Evolutionary conservation across 768 basidiomycete species (phyloP).

Genomic region (Fistulinella prunicolor): DNA sequence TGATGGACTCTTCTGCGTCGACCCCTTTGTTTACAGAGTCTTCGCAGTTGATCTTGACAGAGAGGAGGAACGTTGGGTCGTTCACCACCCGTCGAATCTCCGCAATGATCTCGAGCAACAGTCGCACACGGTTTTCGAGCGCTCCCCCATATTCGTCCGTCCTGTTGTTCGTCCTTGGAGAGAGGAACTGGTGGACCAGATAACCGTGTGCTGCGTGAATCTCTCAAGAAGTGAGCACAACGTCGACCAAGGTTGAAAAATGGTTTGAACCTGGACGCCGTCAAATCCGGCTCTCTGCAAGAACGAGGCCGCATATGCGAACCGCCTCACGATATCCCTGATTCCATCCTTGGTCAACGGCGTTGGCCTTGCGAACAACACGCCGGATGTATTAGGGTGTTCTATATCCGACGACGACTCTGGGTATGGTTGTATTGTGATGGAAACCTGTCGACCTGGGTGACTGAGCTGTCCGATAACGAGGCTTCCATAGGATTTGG

Average conservation of each 20-base stretch:
- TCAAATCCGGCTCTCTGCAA: conserved; percentile 63
- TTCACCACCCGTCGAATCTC: conserved; percentile 41
- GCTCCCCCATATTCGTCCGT: conserved; percentile 58
- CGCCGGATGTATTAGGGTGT: conserved; percentile 32
- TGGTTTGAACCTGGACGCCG: conserved; percentile 47
- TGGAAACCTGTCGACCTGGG: conserved; percentile 34
- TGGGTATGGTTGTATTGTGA: conserved; percentile 35
- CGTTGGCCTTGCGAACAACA: conserved; percentile 30
- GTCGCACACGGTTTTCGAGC: conserved; percentile 48
- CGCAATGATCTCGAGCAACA: conserved; percentile 45
- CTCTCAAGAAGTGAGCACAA: conserved; percentile 13
- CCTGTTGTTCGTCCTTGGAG: conserved; percentile 42
- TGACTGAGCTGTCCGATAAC: conserved; percentile 34
- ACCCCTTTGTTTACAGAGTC: conserved; percentile 32
- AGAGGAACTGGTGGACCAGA: conserved; percentile 48
- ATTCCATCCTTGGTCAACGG: conserved; percentile 49
- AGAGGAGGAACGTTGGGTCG: conserved; percentile 28
- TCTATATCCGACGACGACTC: conserved; percentile 35
- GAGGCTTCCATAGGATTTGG: conserved; percentile 30
- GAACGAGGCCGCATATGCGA: conserved; percentile 52
- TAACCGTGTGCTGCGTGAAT: conserved; percentile 46
- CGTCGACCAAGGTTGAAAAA: neutral
- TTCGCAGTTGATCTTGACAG: conserved; percentile 34
- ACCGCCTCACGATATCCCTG: conserved; percentile 47
- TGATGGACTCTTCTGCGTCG: conserved; percentile 30